These are phyloP conservation scores for Aspergillus bridgeri DNA, from an alignment of 495 filamentous ascomycete species.

Conservation along the genomic window DNA sequence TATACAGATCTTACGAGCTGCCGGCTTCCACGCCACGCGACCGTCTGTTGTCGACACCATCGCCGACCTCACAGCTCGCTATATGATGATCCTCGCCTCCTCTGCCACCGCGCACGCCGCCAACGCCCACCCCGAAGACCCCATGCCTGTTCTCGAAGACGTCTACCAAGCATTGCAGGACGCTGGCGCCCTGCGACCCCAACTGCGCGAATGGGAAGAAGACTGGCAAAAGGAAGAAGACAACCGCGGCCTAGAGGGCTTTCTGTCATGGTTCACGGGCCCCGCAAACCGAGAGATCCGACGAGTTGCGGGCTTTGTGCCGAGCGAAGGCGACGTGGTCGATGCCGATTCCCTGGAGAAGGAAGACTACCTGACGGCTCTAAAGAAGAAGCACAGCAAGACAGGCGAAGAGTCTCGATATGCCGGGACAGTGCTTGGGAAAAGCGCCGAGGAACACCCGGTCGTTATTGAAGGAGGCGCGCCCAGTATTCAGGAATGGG, in stretches of 20 bases:
- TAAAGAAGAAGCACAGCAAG: slow-evolving; percentile 85
- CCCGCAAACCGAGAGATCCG: slow-evolving; percentile 67
- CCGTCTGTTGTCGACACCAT: slow-evolving; percentile 75
- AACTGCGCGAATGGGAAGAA: slow-evolving; percentile 56
- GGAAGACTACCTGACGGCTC: slow-evolving; percentile 70
- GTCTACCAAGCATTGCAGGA: slow-evolving; percentile 79
- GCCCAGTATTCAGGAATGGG: slow-evolving; percentile 67
- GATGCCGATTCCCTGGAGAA: slow-evolving; percentile 48
- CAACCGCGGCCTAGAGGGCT: slow-evolving; percentile 65
- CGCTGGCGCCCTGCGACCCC: slow-evolving; percentile 63
- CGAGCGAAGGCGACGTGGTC: slow-evolving; percentile 44
- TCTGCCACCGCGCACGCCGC: slow-evolving; percentile 59
- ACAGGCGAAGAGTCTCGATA: slow-evolving; percentile 78
- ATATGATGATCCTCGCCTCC: slow-evolving; percentile 65
- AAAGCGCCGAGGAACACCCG: slow-evolving; percentile 60
- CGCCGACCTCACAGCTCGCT: slow-evolving; percentile 69
- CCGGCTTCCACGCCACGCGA: slow-evolving; percentile 74
- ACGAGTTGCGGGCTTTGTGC: slow-evolving; percentile 57
- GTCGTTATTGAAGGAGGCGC: slow-evolving; percentile 70
- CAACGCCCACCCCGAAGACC: slow-evolving; percentile 48
- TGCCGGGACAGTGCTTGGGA: slow-evolving; percentile 74
- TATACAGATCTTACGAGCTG: slow-evolving; percentile 81
- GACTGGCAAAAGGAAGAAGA: slow-evolving; percentile 63
- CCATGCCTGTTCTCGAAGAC: slow-evolving; percentile 62
- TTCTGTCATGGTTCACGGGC: slow-evolving; percentile 71